Evolutionary conservation across 139 green algal species (phyloP), one percentile per base, ranked within the genome.

Genomic region (Asterochloris sp.): DNA sequence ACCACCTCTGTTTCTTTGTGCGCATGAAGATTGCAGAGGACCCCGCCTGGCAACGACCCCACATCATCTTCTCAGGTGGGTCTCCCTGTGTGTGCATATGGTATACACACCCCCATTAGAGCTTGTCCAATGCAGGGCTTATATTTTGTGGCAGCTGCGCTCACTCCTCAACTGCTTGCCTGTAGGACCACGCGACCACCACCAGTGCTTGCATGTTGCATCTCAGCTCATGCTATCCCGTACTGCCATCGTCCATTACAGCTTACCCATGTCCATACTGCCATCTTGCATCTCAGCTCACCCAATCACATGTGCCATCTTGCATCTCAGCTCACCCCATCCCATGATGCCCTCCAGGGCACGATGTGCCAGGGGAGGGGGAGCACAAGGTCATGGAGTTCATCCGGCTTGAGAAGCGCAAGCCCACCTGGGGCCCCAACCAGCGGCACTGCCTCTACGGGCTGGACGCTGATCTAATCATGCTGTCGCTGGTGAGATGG

Each of bases 371-470:
- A 13, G 96, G 96, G 12, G 96, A 99, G 87, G 96, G 95, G 9
- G 96, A 99, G 89, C 96, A 99, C 92, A 99, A 99, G 87, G 97
- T 99, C 87, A 98, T 99, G 96, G 96, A 98, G 88, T 96, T 98
- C 91, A 96, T 99, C 24, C 90, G 96, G 24, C 93, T 87, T 89
- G 73, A 93, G 82, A 91, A 88, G 68, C 82, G 78, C 23, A 17
- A 80, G 13, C 84, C 89, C 19, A 76, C 69, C 27, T 95, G 88
- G 26, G 27, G 77, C 16, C 89, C 92, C 62, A 93, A 94, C 88
- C 91, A 91, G 83, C 90, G 93, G 15, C 96, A 99, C 92, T 98
- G 94, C 89, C 86, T 99, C 86, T 99, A 99, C 79, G 96, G 96
- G 73, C 87, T 99, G 84, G 96, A 99, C 77, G 96, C 96, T 19